Conservation (phyloP, 306 rosid species). For the Prunus mume region DNA sequence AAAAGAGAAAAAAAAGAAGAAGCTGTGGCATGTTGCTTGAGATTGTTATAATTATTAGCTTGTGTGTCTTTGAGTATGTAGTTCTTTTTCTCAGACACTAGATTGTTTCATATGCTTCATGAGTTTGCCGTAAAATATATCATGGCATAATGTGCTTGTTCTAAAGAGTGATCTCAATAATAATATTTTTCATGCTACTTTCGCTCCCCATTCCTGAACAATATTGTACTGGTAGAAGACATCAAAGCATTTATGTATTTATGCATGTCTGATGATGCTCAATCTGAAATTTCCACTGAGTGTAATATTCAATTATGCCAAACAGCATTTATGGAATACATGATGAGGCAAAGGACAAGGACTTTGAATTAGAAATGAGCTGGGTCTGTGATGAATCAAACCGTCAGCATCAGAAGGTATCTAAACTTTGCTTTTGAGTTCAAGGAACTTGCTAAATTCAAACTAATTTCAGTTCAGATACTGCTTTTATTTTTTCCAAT, state of each 20-base stretch:
- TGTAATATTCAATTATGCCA: slow-evolving; percentile 8
- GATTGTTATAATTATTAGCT: neutral
- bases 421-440: neutral
- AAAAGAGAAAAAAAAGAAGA: too few species aligned
- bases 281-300: slow-evolving; percentile 1
- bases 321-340: slow-evolving; percentile 91
- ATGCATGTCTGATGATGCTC: neutral
- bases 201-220: neutral
- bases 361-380: slow-evolving; percentile 91
- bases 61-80: neutral
- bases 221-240: neutral
- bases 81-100: neutral
- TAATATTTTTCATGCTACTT: neutral
- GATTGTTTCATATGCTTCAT: neutral
- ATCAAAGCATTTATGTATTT: neutral
- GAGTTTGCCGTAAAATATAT: neutral
- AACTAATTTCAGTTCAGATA: neutral
- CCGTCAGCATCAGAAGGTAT: slow-evolving; percentile 88
- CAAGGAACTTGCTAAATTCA: neutral
- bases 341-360: slow-evolving; percentile 97
- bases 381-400: slow-evolving; percentile 99
- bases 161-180: neutral
- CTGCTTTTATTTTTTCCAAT: neutral
- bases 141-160: neutral
- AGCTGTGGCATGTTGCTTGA: neutral